Base-by-base conservation (phyloP, 208 protist genomes). In the Vickermania spadyakhi region DNA sequence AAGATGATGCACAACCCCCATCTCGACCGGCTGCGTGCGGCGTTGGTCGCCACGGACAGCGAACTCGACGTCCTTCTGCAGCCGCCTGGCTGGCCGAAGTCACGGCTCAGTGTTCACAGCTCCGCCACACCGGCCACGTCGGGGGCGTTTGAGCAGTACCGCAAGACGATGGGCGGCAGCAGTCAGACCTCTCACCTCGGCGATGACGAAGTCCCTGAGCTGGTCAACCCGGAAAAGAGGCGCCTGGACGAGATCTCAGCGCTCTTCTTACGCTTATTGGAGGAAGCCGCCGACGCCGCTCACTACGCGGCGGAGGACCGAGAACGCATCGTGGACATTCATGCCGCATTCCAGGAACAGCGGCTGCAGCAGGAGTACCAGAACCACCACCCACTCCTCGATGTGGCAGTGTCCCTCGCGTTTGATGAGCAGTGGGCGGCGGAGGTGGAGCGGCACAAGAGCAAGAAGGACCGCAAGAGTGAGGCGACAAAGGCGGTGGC, bases 341-440 rank as follows among this genome's bases (percentile, higher is more conserved):
- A 30, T 11, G 53, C 50, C 11, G 62, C 62, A 31, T 52, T 66
- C 31, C 13, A 18, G 3, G 62, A 58, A 27, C 62, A 66, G 26
- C 52, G 53, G 14, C 31, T 66, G 3, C 62, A 59, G 62, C 62
- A 66, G 36, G 54, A 58, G 21, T 56, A 59, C 28, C 31, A 31
- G n/a, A 28, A 41, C 2, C 62, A 49, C 1, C 62, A 66, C 31
- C 62, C 62, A 2, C 5, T 60, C 11, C 36, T 45, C 36, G 36
- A 45, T 18, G 36, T 45, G 36, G 36, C 36, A 7, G 36, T 45
- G 11, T 45, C 36, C 11, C 36, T 45, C 18, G 36, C 36, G 11
- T 45, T 45, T 45, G 36, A 45, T 45, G 36, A 45, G 36, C 36
- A 45, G 36, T 45, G 36, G 36, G 36, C 36, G 36, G 36, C 7